These are phyloP conservation scores for Metschnikowia arizonensis DNA, from an alignment of 805 yeast genomes.

Conservation along the genomic window DNA sequence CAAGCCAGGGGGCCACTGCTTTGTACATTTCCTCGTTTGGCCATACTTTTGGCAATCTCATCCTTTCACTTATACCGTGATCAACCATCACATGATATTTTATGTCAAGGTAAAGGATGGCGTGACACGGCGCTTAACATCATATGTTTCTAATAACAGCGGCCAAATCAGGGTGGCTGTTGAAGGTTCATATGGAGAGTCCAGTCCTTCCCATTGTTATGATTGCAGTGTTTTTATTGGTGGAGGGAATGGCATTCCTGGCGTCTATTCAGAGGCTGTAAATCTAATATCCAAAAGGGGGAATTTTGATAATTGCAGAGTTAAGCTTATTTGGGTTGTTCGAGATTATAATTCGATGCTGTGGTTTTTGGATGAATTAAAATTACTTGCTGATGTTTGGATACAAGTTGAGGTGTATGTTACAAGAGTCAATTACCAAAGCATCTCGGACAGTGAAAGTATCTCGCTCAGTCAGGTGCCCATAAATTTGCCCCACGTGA, in stretches of 20 bases:
- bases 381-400: conserved; percentile 22
- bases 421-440: conserved; percentile 13
- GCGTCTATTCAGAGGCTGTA: conserved; percentile 34
- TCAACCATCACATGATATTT: conserved; percentile 17
- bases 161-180: conserved; percentile 29
- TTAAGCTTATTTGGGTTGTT: conserved; percentile 61
- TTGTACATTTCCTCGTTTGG: conserved; percentile 46
- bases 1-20: conserved; percentile 61
- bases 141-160: conserved; percentile 18
- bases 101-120: conserved; percentile 36
- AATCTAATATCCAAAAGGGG: no score
- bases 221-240: conserved; percentile 33
- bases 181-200: conserved; percentile 39
- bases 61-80: conserved; percentile 50
- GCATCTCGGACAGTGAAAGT: no score
- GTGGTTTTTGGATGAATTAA: conserved; percentile 48
- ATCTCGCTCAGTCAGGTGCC: no score
- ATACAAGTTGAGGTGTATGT: conserved; percentile 23
- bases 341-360: conserved; percentile 47
- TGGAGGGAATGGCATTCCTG: conserved; percentile 42
- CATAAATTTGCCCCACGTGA: conserved; percentile 12
- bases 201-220: conserved; percentile 27
- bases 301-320: no score
- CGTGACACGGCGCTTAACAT: conserved; percentile 23
- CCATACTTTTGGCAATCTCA: conserved; percentile 61